Evolutionary conservation across 2,329 filamentous ascomycete genomes (phyloP), one percentile per base, ranked within the genome.

Genomic region (Didymella lethalis): DNA sequence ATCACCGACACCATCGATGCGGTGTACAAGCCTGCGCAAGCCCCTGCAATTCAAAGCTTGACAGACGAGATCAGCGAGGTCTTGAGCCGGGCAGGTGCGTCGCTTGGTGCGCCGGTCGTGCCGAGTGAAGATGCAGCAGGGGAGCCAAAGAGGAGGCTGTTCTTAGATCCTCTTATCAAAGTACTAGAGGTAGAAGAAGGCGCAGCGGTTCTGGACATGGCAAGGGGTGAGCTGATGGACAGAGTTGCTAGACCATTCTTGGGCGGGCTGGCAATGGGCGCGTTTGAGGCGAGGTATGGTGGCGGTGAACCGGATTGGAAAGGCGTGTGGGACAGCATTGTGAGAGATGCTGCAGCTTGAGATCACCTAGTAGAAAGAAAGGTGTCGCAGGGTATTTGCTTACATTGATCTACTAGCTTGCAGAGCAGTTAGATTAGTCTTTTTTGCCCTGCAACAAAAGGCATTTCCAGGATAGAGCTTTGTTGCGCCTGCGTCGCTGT

Each of bases 1-100:
- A 89, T 99, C 54, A 96, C 93, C 1, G 95, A 99, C 77, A 98
- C 94, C 14, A 93, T 97, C 64, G 95, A 99, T 70, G 93, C 95
- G 1, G 91, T 99, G 32, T 96, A 99, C 77, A 88, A 91, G 12
- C 88, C 92, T 0, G 79, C 86, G 14, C 54, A 44, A 81, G 83
- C 50, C 89, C 89, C 79, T 84, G 88, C 60, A 85, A 92, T 1
- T 81, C 90, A 66, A 2, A 92, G 92, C 2, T 84, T 98, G 5
- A 90, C 91, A 0, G 95, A 98, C 68, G 91, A 95, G 69, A 83
- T 97, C 8, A 90, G 91, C 0, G 91, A 96, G 65, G 88, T 89
- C 55, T 82, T 97, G 62, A 80, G 55, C 54, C 65, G 64, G 2
- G 59, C 62, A 1, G 56, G 63, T 8, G 26, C 58, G 8, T 47